Base-by-base conservation (phyloP, 495 filamentous ascomycete species). In the Melanomma pulvis-pyrius region DNA sequence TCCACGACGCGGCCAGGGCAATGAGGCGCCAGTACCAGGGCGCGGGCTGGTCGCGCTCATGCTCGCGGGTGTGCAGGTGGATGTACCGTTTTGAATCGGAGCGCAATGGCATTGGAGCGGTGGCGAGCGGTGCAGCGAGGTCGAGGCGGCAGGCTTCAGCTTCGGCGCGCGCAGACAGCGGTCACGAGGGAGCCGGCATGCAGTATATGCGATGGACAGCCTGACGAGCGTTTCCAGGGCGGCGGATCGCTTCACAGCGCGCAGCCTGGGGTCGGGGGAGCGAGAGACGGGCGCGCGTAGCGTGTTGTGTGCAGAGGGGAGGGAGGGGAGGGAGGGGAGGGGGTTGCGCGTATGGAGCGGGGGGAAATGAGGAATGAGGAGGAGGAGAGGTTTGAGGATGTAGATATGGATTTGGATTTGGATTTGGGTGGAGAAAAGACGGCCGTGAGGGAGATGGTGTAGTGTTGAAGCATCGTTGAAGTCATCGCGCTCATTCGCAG, bases 11-110 rank as follows among this genome's bases (percentile, higher is more conserved):
- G 6, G 63, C 65, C 13, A 77, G 50, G 15, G 74, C 72, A 39
- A 75, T 57, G 30, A 74, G 28, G n/a, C 75, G 70, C 75, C 75
- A 77, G 58, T 77, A 76, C 75, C 71, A 75, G 21, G 65, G 59
- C 52, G 50, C 69, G 48, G 3, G 19, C 48, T 62, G 6, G 12
- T 60, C 52, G 57, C 51, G 51, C 8, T 68, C 58, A 30, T 59
- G 48, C 22, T 62, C 48, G 24, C 28, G 24, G 52, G 22, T 55
- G 29, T 68, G 44, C 28, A 68, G 52, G 52, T 68, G 63, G 65
- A 59, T 63, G 65, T 68, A 68, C n/a, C 39, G 41, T 34, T 59
- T 63, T 15, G 59, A 63, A 1, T 46, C 22, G 19, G 65, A 63
- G 39, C 65, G 65, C 44, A 68, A 44, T 52, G 65, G 52, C 59